Base-by-base conservation (phyloP, 306 rosid genomes). In the Lathyrus tuberosus region DNA sequence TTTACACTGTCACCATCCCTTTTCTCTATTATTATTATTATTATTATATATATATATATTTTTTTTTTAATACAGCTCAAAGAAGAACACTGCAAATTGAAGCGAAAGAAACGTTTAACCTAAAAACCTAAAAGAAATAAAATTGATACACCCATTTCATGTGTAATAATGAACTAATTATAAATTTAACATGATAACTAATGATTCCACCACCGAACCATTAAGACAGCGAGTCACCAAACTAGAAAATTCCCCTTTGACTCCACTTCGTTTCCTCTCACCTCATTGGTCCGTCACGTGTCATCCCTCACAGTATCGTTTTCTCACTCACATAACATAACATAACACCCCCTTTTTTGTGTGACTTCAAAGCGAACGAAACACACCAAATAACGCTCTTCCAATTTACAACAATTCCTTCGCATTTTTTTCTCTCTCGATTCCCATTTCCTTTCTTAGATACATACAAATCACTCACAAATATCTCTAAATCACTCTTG, bases 71-170 rank as follows among this genome's bases (percentile, higher is more conserved):
- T n/a, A n/a, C n/a, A n/a, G n/a, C n/a, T n/a, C 1, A 20, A 20
- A 70, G 11, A 64, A 63, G n/a, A 64, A 65, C 33, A n/a, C 78
- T 78, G 76, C 48, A 69, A 56, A 66, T 18, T 14, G 75, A 81
- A 73, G 82, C 80, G 82, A 81, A 77, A 81, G 85, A 73, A 81
- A 81, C 82, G 62, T 75, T 8, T 65, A 70, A 81, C 31, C 85
- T 9, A n/a, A n/a, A n/a, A 70, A 81, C 31, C 85, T 9, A 77
- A 77, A 72, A 12, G 80, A 73, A 72, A 17, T 49, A 16, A 49
- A 38, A 61, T 31, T 15, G 30, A 3, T 13, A 7, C 3, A 35
- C 10, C 3, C 15, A 57, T 43, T 20, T 43, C 22, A 10, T 65
- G 69, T 31, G 59, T 17, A 10, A 11, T 22, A 43, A 57, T 44